These are phyloP conservation scores for Sechiopsis laciniata DNA, from an alignment of 306 rosid species.

Conservation along the genomic window DNA sequence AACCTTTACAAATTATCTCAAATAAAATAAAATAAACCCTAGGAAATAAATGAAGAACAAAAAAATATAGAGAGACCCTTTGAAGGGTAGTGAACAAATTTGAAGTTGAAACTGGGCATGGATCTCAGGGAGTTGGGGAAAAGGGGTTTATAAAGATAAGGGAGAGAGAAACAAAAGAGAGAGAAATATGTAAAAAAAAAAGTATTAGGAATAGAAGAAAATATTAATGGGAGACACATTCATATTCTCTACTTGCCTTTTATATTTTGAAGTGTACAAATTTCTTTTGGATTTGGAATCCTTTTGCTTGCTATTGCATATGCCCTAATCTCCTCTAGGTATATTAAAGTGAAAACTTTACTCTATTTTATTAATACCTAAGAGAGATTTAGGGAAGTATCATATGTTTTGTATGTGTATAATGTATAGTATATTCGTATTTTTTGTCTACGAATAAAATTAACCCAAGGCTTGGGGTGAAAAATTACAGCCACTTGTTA, in stretches of 20 bases:
- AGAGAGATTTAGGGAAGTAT: background rate
- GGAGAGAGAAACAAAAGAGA: background rate
- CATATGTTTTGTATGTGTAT: background rate
- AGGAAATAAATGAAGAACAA: too few relatives aligned
- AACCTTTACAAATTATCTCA: background rate
- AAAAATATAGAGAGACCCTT: background rate
- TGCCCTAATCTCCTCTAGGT: slow-evolving; percentile 6
- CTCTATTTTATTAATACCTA: background rate
- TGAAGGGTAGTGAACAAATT: background rate
- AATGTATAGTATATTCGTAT: background rate
- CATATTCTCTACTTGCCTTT: slow-evolving; percentile 5
- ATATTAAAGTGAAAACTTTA: background rate
- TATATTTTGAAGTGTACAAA: too few relatives aligned
- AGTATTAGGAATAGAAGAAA: background rate
- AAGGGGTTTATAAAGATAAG: slow-evolving; percentile 23
- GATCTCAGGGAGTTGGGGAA: background rate
- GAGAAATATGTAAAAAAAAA: background rate
- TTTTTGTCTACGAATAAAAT: background rate
- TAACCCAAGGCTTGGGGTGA: background rate
- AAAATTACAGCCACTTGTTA: background rate
- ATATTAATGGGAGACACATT: slow-evolving; percentile 20
- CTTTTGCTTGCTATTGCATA: background rate
- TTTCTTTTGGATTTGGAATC: too few relatives aligned
- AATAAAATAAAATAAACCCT: background rate
- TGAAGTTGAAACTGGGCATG: background rate